Evolutionary conservation across 352 stramenopile genomes (phyloP).

Genomic region (Phytopythium ostracodes): DNA sequence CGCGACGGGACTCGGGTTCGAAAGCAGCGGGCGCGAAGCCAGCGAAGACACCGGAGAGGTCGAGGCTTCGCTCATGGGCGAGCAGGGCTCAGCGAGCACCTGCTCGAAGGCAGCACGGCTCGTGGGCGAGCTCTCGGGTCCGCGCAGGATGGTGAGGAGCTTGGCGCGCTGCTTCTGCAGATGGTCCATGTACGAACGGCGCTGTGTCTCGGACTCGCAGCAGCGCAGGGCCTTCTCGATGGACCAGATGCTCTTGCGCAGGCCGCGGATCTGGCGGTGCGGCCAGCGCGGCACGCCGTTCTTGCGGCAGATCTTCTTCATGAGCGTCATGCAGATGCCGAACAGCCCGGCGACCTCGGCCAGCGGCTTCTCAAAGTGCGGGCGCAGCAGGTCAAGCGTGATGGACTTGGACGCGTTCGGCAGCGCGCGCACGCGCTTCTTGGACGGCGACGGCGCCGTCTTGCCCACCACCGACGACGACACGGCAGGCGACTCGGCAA

Average conservation of each 20-base stretch:
- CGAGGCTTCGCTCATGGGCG: conserved; percentile 35
- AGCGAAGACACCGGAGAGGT: conserved; percentile 20
- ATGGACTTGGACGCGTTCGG: conserved; percentile 79
- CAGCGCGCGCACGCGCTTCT: conserved; percentile 70
- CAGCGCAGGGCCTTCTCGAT: conserved; percentile 72
- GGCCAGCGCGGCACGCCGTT: conserved; percentile 72
- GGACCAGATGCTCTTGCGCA: conserved; percentile 76
- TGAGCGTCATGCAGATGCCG: conserved; percentile 80
- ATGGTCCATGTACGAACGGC: conserved; percentile 68
- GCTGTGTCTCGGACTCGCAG: conserved; percentile 59
- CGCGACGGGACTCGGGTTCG: conserved; percentile 6
- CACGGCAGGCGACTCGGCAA: conserved; percentile 27
- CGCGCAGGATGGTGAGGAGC: conserved; percentile 60
- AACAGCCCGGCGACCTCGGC: conserved; percentile 70
- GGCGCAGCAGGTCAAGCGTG: conserved; percentile 62
- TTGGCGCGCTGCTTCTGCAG: conserved; percentile 71
- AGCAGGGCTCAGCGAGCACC: conserved; percentile 61
- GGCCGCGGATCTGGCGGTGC: conserved; percentile 66
- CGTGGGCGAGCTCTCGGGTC: conserved; percentile 33
- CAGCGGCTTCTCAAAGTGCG: conserved; percentile 75
- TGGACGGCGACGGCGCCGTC: conserved; percentile 26
- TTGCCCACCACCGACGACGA: conserved; percentile 6
- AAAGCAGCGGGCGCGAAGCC: neutral
- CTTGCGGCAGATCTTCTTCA: conserved; percentile 85
- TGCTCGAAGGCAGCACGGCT: conserved; percentile 57